These are phyloP conservation scores for Coprinellus micaceus DNA, from an alignment of 768 basidiomycete species.

Conservation along the genomic window DNA sequence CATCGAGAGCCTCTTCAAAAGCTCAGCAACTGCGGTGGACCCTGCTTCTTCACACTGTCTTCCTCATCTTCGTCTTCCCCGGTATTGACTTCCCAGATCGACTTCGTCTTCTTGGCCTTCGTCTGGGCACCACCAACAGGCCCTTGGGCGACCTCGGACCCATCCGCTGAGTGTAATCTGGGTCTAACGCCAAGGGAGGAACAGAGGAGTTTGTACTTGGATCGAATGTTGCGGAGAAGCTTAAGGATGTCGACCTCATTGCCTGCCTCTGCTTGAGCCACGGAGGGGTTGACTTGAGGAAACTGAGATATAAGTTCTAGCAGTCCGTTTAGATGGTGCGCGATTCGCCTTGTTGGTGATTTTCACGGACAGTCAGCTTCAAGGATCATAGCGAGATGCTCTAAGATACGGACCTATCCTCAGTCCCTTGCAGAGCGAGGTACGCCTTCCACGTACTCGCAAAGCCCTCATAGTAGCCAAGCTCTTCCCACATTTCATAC, in stretches of 20 bases:
- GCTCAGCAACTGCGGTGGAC: not conserved
- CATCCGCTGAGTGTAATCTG: constrained; percentile 31
- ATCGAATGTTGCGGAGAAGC: constrained; percentile 80
- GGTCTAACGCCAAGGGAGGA: constrained; percentile 69
- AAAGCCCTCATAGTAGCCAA: constrained; percentile 90
- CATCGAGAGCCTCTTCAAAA: not conserved
- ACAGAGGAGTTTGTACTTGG: constrained; percentile 84
- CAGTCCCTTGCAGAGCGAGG: constrained; percentile 31
- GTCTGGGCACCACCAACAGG: not conserved
- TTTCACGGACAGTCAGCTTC: not conserved
- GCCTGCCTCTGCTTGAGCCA: constrained; percentile 25
- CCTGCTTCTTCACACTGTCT: not conserved
- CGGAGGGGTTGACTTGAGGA: constrained; percentile 71
- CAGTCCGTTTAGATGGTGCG: constrained; percentile 64
- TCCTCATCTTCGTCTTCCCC: not conserved
- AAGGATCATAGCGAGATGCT: not conserved
- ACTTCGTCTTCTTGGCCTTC: not conserved
- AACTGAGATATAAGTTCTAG: constrained; percentile 71
- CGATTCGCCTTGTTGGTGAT: constrained; percentile 42
- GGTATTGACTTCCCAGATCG: not conserved
- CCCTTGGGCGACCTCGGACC: not conserved
- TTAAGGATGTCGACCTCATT: constrained; percentile 67
- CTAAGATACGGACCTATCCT: constrained; percentile 45
- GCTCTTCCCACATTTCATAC: constrained; percentile 96
- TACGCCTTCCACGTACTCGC: constrained; percentile 67